A percentile compares a stretch with the other conserved stretches of the same genome.
Evolutionary conservation across 176 grass and related monocot species (phyloP).

Genomic region (Hyparrhenia diplandra): DNA sequence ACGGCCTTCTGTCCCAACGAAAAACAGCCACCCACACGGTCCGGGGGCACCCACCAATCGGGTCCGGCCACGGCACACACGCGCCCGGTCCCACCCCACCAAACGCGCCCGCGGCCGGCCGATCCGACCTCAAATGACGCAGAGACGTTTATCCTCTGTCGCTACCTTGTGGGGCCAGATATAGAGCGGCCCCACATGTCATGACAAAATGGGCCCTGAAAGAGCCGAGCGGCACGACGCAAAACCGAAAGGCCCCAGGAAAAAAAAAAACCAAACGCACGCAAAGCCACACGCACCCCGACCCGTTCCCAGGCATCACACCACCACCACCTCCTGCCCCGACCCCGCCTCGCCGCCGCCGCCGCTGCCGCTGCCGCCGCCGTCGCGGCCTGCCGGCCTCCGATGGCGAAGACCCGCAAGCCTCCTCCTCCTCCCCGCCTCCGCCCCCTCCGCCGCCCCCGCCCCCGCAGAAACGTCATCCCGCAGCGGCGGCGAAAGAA

Average conservation of each 20-base stretch:
- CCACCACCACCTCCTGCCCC: slow-evolving; percentile 8
- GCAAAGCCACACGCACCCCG: slow-evolving; percentile 60
- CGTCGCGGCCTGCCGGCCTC: not conserved
- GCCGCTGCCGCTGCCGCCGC: not conserved
- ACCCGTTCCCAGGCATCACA: slow-evolving; percentile 46
- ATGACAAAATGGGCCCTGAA: not conserved
- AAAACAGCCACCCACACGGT: slow-evolving; percentile 13
- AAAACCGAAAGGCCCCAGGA: slow-evolving; percentile 19
- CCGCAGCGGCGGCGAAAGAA: slow-evolving; percentile 45
- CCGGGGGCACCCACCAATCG: slow-evolving; percentile 24
- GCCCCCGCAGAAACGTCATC: slow-evolving; percentile 22
- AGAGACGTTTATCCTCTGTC: not conserved
- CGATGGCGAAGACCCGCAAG: slow-evolving; percentile 58
- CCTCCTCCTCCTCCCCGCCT: not conserved
- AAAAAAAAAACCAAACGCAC: slow-evolving; percentile 56
- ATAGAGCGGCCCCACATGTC: not conserved
- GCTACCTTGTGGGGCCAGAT: not conserved
- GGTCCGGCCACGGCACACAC: slow-evolving; percentile 22
- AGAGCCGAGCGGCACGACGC: not conserved
- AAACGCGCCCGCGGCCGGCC: slow-evolving; percentile 37
- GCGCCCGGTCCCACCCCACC: slow-evolving; percentile 8
- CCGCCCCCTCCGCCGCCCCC: not conserved
- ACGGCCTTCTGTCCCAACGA: not conserved
- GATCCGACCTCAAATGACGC: not conserved
- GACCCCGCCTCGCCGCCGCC: slow-evolving; percentile 25